Percentiles rank a stretch among this genome's conserved stretches.
phyloP scores from a whole-genome alignment of 352 stramenopile species.

The Phytophthora pisi region DNA sequence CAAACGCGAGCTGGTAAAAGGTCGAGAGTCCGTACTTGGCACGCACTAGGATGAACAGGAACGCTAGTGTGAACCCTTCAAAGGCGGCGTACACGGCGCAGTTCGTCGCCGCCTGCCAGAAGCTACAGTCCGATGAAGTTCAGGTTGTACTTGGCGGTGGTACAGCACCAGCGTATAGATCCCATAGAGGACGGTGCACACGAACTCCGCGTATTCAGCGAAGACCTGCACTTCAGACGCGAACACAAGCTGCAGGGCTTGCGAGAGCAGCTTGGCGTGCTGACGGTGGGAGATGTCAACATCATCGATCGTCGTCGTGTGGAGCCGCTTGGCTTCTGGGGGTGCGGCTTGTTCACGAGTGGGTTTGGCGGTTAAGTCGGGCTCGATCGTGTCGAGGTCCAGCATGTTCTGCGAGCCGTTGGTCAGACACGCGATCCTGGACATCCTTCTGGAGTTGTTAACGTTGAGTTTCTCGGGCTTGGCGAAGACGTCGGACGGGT shows the following conservation, averaged over 20 bases:
- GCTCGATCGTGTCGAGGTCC: constrained; percentile 8
- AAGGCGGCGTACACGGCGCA: constrained; percentile 13
- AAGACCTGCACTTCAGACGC: constrained; percentile 29
- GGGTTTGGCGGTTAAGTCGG: background rate
- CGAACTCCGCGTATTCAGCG: constrained; percentile 40
- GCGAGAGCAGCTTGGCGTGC: constrained; percentile 22
- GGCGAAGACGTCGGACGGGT: constrained; percentile 3
- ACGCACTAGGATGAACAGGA: constrained; percentile 19
- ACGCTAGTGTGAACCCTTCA: constrained; percentile 19
- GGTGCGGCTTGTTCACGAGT: constrained; percentile 7
- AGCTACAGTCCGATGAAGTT: constrained; percentile 12
- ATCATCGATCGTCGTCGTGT: constrained; percentile 14
- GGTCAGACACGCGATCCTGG: constrained; percentile 1
- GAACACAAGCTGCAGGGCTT: constrained; percentile 33
- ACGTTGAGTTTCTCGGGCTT: constrained; percentile 1
- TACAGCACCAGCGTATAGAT: constrained; percentile 28
- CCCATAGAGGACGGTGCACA: constrained; percentile 31
- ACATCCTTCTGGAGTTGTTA: constrained; percentile 6
- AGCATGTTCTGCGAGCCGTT: constrained; percentile 5
- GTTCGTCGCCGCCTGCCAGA: background rate
- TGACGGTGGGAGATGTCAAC: constrained; percentile 25
- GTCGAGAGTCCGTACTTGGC: constrained; percentile 32
- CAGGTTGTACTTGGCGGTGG: constrained; percentile 21
- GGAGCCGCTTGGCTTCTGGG: background rate
- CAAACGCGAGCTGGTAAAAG: constrained; percentile 37